Base-by-base conservation (phyloP, 495 filamentous ascomycete genomes). In the Talaromyces liani region DNA sequence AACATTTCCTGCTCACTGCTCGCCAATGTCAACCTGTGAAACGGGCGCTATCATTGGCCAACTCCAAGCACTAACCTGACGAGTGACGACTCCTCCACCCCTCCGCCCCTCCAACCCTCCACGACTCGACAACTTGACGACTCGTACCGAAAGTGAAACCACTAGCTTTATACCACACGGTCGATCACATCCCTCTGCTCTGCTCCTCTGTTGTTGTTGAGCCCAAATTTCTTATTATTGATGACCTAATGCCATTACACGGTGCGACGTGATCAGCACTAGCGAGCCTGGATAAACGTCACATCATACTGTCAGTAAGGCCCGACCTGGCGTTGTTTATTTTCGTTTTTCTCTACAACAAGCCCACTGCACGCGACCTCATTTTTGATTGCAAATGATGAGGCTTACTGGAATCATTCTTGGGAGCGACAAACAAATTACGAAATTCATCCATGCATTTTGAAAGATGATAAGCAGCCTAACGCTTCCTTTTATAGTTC, bases 61-160 rank as follows among this genome's bases (percentile, higher is more conserved):
- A 8, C 45, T 49, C 45, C n/a, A 41, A 16, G 36, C 36, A 49
- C 45, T 49, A 49, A 49, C 45, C 45, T 49, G 10, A 49, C 45
- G 45, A 56, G 53, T 56, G 53, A 22, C 49, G 49, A 56, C 27
- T 56, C 53, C 53, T 56, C 53, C 53, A 56, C 53, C 53, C 53
- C 53, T 56, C 53, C 53, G 53, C 53, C 53, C 53, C 53, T 56
- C 53, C 53, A 56, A 56, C 27, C 53, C 53, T 56, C 53, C 27
- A 56, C 53, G 24, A 56, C 53, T 29, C 53, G 27, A 16, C 53
- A 56, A 56, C 53, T 56, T n/a, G 53, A 56, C 27, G 22, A 24
- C 22, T 24, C 22, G 22, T 24, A 24, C 22, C 22, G 22, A 24
- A 24, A 24, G n/a, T 29, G 22, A 29, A 56, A 29, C 53, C 27